phyloP scores from a whole-genome alignment of 176 grass and related monocot genomes.

The Phragmites australis region DNA sequence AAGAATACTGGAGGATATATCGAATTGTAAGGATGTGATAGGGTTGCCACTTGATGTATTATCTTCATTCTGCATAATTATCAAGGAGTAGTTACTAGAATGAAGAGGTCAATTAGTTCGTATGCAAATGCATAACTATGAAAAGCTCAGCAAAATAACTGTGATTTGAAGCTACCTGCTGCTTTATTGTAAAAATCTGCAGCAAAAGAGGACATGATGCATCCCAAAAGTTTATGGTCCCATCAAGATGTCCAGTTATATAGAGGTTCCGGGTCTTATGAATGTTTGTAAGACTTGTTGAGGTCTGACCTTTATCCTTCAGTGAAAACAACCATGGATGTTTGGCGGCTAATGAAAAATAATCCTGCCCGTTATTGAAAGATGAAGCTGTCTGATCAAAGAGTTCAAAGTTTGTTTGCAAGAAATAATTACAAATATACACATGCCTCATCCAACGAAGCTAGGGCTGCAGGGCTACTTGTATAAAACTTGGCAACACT shows the following conservation, averaged over 20 bases:
- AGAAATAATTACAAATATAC: conserved; percentile 39
- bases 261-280: conserved; percentile 71
- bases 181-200: conserved; percentile 77
- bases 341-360: conserved; percentile 62
- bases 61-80: conserved; percentile 64
- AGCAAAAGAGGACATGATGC: conserved; percentile 79
- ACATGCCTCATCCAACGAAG: conserved; percentile 63
- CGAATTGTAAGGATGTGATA: conserved; percentile 88
- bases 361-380: conserved; percentile 49
- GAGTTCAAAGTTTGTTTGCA: conserved; percentile 32
- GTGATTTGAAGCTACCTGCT: conserved; percentile 55
- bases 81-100: conserved; percentile 5
- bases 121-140: conserved; percentile 20
- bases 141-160: conserved; percentile 26
- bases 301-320: conserved; percentile 66
- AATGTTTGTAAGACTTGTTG: conserved; percentile 50
- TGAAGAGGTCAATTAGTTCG: neutral
- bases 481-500: conserved; percentile 66
- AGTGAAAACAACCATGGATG: conserved; percentile 68
- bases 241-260: conserved; percentile 91
- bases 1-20: conserved; percentile 68
- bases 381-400: conserved; percentile 26
- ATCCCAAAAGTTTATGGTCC: conserved; percentile 94
- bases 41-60: conserved; percentile 40
- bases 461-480: conserved; percentile 41